Evolutionary conservation across 2,329 filamentous ascomycete genomes (phyloP), one percentile per base, ranked within the genome.

Genomic region (Paramyrothecium roridum): DNA sequence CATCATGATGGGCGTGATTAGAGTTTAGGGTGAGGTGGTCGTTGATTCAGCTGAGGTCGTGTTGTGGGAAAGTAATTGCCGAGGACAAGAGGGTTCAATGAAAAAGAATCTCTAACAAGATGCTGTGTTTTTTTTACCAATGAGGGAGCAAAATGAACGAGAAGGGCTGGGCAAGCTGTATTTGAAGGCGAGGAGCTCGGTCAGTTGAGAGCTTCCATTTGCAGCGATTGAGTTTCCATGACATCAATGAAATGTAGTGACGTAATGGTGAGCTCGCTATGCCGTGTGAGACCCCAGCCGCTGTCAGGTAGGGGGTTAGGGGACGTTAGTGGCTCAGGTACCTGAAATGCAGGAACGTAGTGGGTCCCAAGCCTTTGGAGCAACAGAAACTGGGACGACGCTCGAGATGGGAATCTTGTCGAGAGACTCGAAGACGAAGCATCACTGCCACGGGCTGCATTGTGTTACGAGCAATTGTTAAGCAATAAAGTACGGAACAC

Each of bases 1-100:
- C 48, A 70, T 66, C 70, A 73, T 73, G 45, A 50, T 63, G 55
- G 33, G 22, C 16, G 6, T 19, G 4, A 8, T 16, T 6, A 43
- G 10, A 13, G 37, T 6, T 6, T 43, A 43, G n/a, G 37, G 13
- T 7, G 4, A 19, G 37, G 37, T 43, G 37, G 37, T 43, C 7
- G 37, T 16, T 6, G 4, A 43, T 37, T 37, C 10, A 30, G 10
- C 10, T 6, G 26, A 30, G 26, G 26, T 30, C 26, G 4, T 30
- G 26, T 10, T 30, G 37, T 43, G 4, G n/a, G n/a, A 19, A 19
- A 4, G 37, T 13, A 43, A 43, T 43, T 43, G 37, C 7, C 6
- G n/a, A 19, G 37, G 37, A 13, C 6, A 43, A 43, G 37, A 13
- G 16, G n/a, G 10, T 30, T 30, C 10, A 43, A 43, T 43, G 7